A percentile compares a stretch with the other conserved stretches of the same genome.
Conservation (phyloP, 768 basidiomycete genomes). For the Tulasnella sp. region DNA sequence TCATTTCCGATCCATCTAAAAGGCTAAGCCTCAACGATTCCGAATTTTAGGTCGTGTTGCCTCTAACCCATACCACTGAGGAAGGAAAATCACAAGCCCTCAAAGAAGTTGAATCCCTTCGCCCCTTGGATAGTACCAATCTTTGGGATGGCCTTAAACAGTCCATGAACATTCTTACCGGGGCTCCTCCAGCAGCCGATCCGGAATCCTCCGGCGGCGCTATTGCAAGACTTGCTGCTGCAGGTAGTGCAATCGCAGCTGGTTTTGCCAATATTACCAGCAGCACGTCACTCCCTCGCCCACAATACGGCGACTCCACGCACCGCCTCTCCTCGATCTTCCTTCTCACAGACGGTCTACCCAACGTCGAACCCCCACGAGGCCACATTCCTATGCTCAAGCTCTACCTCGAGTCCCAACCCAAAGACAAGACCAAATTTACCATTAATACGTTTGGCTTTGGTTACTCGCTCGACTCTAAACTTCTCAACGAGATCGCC, state of each 20-base stretch:
- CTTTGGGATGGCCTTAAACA: conserved; percentile 32
- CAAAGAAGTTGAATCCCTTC: conserved; percentile 24
- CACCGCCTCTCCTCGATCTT: conserved; percentile 30
- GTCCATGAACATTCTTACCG: conserved; percentile 30
- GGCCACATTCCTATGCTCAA: conserved; percentile 32
- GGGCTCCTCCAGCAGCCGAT: background rate
- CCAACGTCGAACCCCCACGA: conserved; percentile 31
- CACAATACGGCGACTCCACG: background rate
- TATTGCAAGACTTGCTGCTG: background rate
- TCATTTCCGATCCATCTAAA: background rate
- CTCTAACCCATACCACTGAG: conserved; percentile 26
- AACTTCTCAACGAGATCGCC: conserved; percentile 29
- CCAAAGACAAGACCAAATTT: conserved; percentile 11
- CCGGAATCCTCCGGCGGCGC: background rate
- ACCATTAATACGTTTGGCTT: conserved; percentile 33
- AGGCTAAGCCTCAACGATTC: background rate
- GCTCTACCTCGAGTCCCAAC: conserved; percentile 29
- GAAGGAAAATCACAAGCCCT: conserved; percentile 23
- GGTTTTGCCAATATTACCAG: background rate
- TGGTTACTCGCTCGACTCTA: conserved; percentile 31
- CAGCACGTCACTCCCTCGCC: background rate
- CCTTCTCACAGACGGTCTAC: conserved; percentile 31
- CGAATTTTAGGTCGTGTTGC: conserved; percentile 12
- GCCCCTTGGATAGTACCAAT: conserved; percentile 27
- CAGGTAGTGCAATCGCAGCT: background rate